Evolutionary conservation across 1,284 basidiomycete genomes (phyloP), one percentile per base, ranked within the genome.

Genomic region (Ceratobasidium sp.): DNA sequence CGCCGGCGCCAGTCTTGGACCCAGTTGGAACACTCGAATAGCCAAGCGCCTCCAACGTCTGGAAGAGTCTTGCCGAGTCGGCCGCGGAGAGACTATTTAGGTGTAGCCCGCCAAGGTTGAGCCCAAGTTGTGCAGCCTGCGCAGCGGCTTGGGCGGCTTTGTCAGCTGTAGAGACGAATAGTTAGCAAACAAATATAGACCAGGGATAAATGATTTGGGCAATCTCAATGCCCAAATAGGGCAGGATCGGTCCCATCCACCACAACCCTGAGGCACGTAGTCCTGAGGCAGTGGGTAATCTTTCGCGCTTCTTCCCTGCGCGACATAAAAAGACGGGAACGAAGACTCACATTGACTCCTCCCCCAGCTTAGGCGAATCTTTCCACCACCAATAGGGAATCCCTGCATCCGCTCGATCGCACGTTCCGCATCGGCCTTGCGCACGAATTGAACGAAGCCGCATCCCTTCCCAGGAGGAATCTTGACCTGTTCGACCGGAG

Each of bases 321-420:
- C 22, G 12, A 69, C 40, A 38, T 20, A 22, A 17, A 64, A 42
- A 45, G 29, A 29, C 12, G 38, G 20, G 17, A 60, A 17, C 25
- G 42, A 49, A n/a, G 17, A 80, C 89, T 72, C 75, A 93, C 92
- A 92, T 85, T 94, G 92, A 78, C 90, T 92, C 50, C 94, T 84
- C 32, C 95, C 94, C 94, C 94, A 98, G 76, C 92, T 94, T 69
- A 97, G 79, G 45, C 94, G 85, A 74, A 98, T 94, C 73, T 92
- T 85, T 72, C 93, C 94, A 13, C 93, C 93, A 52, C 93, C 92
- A 73, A 97, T 90, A 5, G 92, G 93, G 78, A 95, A 97, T 25
- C 93, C 94, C 80, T 97, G 94, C 94, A 97, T 95, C 78, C 92
- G 92, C 78, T 94, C 91, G 73, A 98, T 97, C 1, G 95, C 94